phyloP scores from a whole-genome alignment of 345 rosid species.

The Arabidopsis suecica region DNA sequence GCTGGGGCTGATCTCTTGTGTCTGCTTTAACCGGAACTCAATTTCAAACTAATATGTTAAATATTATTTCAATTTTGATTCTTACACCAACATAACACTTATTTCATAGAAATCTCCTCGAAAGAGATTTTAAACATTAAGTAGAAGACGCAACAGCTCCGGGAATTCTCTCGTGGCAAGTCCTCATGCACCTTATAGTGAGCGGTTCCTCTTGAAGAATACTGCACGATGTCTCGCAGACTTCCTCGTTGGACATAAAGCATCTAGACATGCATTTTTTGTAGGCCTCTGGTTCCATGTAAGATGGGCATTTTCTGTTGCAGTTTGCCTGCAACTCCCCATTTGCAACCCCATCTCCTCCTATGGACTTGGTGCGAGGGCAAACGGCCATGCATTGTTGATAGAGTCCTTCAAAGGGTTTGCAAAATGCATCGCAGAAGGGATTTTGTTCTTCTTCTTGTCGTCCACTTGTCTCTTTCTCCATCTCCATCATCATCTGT shows the following conservation, averaged over 20 bases:
- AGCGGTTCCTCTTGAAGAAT: slow-evolving; percentile 33
- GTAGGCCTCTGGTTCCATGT: neutral
- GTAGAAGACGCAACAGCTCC: neutral
- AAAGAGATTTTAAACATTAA: neutral
- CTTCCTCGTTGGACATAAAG: slow-evolving; percentile 17
- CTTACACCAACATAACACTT: slow-evolving; percentile 3
- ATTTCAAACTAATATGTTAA: slow-evolving; percentile 5
- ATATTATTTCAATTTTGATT: slow-evolving; percentile 16
- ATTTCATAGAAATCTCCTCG: neutral
- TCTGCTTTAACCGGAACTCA: neutral
- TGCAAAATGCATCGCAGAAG: slow-evolving; percentile 21
- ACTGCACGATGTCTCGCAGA: slow-evolving; percentile 32
- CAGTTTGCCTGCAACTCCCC: slow-evolving; percentile 1
- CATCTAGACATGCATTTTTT: slow-evolving; percentile 7
- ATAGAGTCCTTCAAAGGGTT: slow-evolving; percentile 9
- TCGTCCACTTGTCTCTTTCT: neutral
- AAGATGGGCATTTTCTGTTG: neutral
- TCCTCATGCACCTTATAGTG: slow-evolving; percentile 26
- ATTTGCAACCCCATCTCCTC: slow-evolving; percentile 5
- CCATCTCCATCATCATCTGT: neutral
- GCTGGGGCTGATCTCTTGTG: slow-evolving; percentile 11
- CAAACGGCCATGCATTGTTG: slow-evolving; percentile 1
- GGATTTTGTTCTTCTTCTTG: neutral
- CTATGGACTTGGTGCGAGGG: slow-evolving; percentile 7
- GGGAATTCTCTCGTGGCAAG: slow-evolving; percentile 29